phyloP scores from a whole-genome alignment of 2,329 filamentous ascomycete species.

The Aureobasidium sp. region DNA sequence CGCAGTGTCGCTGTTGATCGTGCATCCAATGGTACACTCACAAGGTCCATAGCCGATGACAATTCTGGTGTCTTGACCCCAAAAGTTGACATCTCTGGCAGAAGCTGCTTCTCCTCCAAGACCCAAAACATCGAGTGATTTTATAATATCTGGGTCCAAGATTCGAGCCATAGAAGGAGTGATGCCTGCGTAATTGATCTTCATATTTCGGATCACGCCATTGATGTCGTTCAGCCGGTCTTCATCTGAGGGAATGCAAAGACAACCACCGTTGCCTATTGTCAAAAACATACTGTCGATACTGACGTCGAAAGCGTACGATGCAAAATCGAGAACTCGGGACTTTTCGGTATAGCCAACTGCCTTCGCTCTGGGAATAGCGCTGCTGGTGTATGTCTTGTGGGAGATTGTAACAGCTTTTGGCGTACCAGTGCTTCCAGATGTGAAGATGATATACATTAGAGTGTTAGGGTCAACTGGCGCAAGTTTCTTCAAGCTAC shows the following conservation, averaged over 20 bases:
- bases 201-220: slow-evolving; percentile 29
- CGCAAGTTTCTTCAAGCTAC: background rate
- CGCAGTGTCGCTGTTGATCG: slow-evolving; percentile 13
- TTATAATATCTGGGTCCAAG: slow-evolving; percentile 30
- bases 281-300: slow-evolving; percentile 15
- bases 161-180: slow-evolving; percentile 38
- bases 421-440: slow-evolving; percentile 21
- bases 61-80: slow-evolving; percentile 30
- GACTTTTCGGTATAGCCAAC: slow-evolving; percentile 8
- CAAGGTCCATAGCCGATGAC: slow-evolving; percentile 39
- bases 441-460: slow-evolving; percentile 23
- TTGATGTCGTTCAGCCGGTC: slow-evolving; percentile 40
- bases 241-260: slow-evolving; percentile 34
- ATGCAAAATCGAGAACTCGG: slow-evolving; percentile 13
- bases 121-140: slow-evolving; percentile 35
- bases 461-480: slow-evolving; percentile 14
- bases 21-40: slow-evolving; percentile 24
- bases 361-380: slow-evolving; percentile 33
- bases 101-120: slow-evolving; percentile 37
- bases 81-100: slow-evolving; percentile 28
- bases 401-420: slow-evolving; percentile 20
- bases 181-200: slow-evolving; percentile 35
- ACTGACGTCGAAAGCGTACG: slow-evolving; percentile 16
- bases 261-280: slow-evolving; percentile 13
- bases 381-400: slow-evolving; percentile 48